A percentile compares a stretch with the other conserved stretches of the same genome.
Conservation (phyloP, 1,284 basidiomycete species). For the Moesziomyces sp. region DNA sequence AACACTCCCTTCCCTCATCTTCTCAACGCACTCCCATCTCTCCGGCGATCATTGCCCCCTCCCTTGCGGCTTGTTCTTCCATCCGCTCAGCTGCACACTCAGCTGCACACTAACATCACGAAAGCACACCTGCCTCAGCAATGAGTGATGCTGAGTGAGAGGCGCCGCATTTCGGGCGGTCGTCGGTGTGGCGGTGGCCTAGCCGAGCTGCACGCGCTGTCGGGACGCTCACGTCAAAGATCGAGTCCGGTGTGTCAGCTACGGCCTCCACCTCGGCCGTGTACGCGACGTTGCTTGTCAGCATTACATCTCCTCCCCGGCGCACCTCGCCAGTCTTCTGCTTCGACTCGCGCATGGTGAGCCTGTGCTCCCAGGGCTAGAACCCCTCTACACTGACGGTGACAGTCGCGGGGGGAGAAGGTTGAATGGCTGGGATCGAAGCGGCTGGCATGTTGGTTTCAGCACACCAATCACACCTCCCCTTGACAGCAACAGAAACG, state of each 20-base stretch:
- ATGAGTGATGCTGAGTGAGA: not conserved
- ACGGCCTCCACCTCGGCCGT: slow-evolving; percentile 15
- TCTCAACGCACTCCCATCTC: not conserved
- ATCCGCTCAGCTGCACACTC: not conserved
- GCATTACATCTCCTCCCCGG: not conserved
- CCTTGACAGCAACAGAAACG: no score
- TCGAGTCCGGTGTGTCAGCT: slow-evolving; percentile 23
- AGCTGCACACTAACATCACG: no score
- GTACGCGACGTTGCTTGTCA: not conserved
- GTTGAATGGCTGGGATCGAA: no score
- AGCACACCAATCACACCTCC: no score
- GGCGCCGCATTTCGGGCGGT: not conserved
- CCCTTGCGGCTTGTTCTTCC: not conserved
- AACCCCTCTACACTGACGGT: no score
- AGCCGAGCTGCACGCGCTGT: not conserved
- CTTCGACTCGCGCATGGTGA: no score
- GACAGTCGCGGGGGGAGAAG: no score
- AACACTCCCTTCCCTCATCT: not conserved
- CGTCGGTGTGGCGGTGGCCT: not conserved
- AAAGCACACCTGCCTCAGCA: no score
- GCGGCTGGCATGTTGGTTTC: no score
- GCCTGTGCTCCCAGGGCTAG: no score
- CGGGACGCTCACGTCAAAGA: not conserved
- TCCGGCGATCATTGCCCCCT: not conserved
- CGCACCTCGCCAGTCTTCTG: no score